Percentiles rank a stretch among this genome's conserved stretches.
Evolutionary conservation across 164 flowering plant genomes (phyloP).

Genomic region (Aristolochia contorta): DNA sequence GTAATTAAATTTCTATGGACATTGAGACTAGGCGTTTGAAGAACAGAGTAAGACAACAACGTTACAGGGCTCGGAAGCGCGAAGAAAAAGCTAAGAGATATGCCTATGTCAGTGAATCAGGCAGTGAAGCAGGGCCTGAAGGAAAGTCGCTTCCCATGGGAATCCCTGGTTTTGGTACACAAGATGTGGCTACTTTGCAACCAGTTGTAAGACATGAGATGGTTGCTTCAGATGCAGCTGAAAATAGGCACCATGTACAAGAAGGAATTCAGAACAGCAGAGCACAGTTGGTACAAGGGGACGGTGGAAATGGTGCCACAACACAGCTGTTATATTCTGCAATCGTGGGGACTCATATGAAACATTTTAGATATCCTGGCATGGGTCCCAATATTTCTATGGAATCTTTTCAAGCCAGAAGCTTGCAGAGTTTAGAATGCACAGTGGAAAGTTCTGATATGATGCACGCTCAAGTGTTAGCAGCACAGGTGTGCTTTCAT

Average conservation of each 20-base stretch:
- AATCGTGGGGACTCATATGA: not conserved
- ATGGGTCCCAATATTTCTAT: not conserved
- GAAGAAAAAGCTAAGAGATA: constrained; percentile 15
- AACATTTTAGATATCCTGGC: not conserved
- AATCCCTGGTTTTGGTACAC: constrained; percentile 3
- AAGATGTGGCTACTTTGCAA: constrained; percentile 1
- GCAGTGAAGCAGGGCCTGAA: not conserved
- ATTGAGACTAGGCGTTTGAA: constrained; percentile 16
- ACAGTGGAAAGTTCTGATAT: not conserved
- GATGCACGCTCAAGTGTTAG: not conserved
- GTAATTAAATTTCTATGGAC: constrained; percentile 14
- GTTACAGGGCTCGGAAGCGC: constrained; percentile 24
- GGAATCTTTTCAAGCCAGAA: constrained; percentile 1
- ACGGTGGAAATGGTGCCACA: not conserved
- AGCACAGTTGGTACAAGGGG: not conserved
- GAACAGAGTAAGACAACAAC: constrained; percentile 26
- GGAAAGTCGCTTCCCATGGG: constrained; percentile 7
- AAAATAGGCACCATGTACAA: not conserved
- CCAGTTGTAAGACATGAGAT: not conserved
- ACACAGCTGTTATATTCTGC: not conserved
- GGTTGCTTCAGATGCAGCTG: not conserved
- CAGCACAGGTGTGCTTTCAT: not conserved
- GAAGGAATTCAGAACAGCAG: not conserved
- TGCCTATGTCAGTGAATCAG: not conserved
- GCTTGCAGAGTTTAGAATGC: not conserved